A percentile compares a stretch with the other conserved stretches of the same genome.
phyloP scores from a whole-genome alignment of 257 asterid species.

The Ilex asprella region DNA sequence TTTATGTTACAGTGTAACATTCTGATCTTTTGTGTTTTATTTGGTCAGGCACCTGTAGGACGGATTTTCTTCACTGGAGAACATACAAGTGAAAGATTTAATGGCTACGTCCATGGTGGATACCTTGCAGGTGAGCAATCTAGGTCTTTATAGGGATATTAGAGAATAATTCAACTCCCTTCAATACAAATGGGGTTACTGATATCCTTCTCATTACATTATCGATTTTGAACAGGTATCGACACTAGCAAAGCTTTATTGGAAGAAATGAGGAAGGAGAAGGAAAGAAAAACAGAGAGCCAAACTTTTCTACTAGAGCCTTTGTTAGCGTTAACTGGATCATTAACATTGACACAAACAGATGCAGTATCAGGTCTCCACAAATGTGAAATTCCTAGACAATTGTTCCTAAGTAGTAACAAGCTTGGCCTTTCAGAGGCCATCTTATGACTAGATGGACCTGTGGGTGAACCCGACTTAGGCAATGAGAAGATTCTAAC shows the following conservation, averaged over 20 bases:
- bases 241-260: constrained; percentile 60
- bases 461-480: constrained; percentile 7
- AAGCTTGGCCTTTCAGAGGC: constrained; percentile 53
- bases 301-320: constrained; percentile 52
- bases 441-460: constrained; percentile 40
- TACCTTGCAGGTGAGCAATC: constrained; percentile 67
- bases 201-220: not conserved
- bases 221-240: constrained; percentile 45
- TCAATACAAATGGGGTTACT: not conserved
- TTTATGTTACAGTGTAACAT: not conserved
- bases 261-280: constrained; percentile 50
- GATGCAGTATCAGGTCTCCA: constrained; percentile 52
- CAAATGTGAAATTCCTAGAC: constrained; percentile 52
- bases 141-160: not conserved
- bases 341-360: constrained; percentile 47
- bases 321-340: constrained; percentile 45
- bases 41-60: constrained; percentile 81
- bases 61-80: constrained; percentile 85
- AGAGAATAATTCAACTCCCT: not conserved
- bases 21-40: not conserved
- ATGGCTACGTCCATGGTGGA: constrained; percentile 90
- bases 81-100: constrained; percentile 80
- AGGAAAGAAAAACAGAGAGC: constrained; percentile 42
- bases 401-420: constrained; percentile 32
- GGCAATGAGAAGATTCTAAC: constrained; percentile 15